Evolutionary conservation across 129 eudicot genomes (phyloP).

Genomic region (Flaveria linearis): DNA sequence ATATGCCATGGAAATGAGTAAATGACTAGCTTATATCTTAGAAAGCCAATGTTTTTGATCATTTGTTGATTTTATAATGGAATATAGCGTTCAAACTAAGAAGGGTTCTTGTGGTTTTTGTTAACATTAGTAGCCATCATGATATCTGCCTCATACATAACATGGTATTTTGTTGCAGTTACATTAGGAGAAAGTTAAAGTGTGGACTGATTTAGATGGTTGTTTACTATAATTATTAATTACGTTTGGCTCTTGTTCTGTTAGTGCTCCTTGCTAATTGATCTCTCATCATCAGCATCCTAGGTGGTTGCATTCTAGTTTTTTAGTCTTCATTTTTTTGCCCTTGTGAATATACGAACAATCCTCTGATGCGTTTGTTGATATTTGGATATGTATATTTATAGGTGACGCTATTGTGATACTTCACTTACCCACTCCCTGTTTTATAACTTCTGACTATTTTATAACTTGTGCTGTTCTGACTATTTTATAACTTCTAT

Average conservation of each 20-base stretch:
- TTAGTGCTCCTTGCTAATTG: no score
- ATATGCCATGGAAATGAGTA: no score
- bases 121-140: conserved; percentile 10
- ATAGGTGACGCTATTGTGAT: not conserved
- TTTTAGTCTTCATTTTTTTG: not conserved
- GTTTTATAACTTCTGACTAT: no score
- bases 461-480: not conserved
- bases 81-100: not conserved
- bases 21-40: no score
- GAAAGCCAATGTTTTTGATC: no score
- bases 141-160: not conserved
- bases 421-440: no score
- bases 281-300: not conserved
- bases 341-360: not conserved
- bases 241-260: not conserved
- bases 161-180: conserved; percentile 1
- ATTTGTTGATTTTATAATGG: not conserved
- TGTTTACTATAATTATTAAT: not conserved
- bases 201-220: not conserved
- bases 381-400: not conserved
- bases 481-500: not conserved
- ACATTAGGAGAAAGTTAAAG: conserved; percentile 8
- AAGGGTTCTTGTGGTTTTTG: conserved; percentile 11
- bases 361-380: not conserved
- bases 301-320: conserved; percentile 5